Base-by-base conservation (phyloP, 768 basidiomycete species). In the Kwoniella heveanensis region DNA sequence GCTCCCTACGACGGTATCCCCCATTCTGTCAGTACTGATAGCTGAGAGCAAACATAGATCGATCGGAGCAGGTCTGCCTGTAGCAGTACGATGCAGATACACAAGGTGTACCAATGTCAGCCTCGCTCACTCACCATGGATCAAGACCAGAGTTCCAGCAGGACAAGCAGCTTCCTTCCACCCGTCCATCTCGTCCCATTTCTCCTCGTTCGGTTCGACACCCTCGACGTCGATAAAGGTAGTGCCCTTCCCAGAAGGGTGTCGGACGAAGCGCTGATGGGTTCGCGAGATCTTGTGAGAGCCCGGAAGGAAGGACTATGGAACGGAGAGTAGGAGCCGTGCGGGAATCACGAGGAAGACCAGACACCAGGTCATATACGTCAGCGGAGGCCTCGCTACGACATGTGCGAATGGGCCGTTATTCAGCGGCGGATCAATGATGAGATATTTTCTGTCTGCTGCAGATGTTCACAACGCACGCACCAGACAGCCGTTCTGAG, bases 91-190 rank as follows among this genome's bases (percentile, higher is more conserved):
- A n/a, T n/a, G n/a, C n/a, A n/a, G n/a, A n/a, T n/a, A n/a, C n/a
- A n/a, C n/a, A n/a, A n/a, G n/a, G n/a, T n/a, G n/a, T n/a, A n/a
- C n/a, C n/a, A n/a, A n/a, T n/a, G n/a, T n/a, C n/a, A n/a, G n/a
- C n/a, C n/a, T n/a, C n/a, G n/a, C n/a, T n/a, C n/a, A 66, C 79
- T n/a, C 84, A 10, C 96, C 96, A 71, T 99, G 94, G 32, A 99
- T 98, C 17, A 98, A 81, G 0, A 98, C 92, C 1, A 99, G 83
- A 65, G 94, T 91, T 21, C 94, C 93, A 88, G 71, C 59, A 29
- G 44, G 51, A 37, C 68, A 77, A 39, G 57, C 62, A 21, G 60
- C 80, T 70, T 65, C 65, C 57, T 58, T 70, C 81, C 64, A 78
- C 49, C 61, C 72, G 22, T 71, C 63, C 72, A 67, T 70, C 39